Evolutionary conservation across 1,284 basidiomycete species (phyloP), one percentile per base, ranked within the genome.

Genomic region (Pascua guehoae): DNA sequence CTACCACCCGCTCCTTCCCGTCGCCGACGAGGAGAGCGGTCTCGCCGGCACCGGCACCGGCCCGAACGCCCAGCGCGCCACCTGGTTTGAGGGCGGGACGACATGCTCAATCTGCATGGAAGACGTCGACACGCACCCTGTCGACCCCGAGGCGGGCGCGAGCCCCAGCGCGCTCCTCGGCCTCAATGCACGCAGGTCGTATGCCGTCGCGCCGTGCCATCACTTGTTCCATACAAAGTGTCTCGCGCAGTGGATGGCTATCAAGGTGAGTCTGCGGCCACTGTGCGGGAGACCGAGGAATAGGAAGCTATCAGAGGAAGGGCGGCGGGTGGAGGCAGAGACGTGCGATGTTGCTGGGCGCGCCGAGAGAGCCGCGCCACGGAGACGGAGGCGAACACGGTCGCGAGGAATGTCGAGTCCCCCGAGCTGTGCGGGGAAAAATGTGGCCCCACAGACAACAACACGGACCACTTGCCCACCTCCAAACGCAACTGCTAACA

Each of bases 61-160:
- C 16, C 10, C 40, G 8, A 16, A n/a, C 41, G 43, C 39, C n/a
- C 49, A 42, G 54, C 24, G 24, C 24, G 24, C 24, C 24, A 32
- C 40, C 15, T 42, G 40, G 7, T 58, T 54, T 37, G 55, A 85
- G 61, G 83, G 85, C 11, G 79, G 91, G 15, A 89, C 87, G 7
- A 89, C 92, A 67, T 94, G 91, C 66, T 85, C 88, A 4, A 93
- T 94, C 60, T 94, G 91, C 71, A 91, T 93, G 88, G 91, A 94
- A 59, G 82, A 85, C 9, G 92, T 93, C 59, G 69, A 83, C 43
- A 76, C 85, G n/a, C 83, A 85, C 50, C 73, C 64, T 51, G 60
- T 68, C 50, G 48, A 51, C 9, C 41, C 44, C 5, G 57, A 79
- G 67, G 54, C 74, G 75, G 47, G 63, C 63, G 51, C 59, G 24